These are phyloP conservation scores for Eleusine coracana DNA, from an alignment of 176 grass and related monocot species.

Conservation along the genomic window DNA sequence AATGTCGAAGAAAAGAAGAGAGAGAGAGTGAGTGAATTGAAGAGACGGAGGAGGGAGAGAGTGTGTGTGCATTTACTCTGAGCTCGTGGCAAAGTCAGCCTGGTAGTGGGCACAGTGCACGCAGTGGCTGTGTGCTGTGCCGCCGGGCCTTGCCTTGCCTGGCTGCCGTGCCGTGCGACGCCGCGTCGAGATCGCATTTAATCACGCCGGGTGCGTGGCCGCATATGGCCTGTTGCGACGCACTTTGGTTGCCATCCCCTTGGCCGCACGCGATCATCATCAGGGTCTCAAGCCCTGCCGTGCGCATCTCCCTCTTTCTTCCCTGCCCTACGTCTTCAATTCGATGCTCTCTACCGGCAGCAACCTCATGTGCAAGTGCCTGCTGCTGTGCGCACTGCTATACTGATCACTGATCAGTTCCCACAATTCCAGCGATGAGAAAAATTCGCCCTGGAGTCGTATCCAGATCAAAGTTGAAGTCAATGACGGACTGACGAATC, in stretches of 20 bases:
- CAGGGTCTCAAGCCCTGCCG: neutral
- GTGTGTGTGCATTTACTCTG: constrained; percentile 31
- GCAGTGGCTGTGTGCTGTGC: neutral
- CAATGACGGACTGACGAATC: neutral
- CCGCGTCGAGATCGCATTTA: constrained; percentile 43
- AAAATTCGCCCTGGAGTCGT: neutral
- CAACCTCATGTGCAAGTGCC: neutral
- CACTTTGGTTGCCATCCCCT: neutral
- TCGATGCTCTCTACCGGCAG: neutral
- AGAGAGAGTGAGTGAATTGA: neutral
- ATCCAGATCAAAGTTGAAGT: neutral
- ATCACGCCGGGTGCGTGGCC: constrained; percentile 36
- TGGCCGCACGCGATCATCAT: neutral
- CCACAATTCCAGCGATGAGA: neutral
- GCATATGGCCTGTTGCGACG: constrained; percentile 32
- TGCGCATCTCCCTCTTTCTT: neutral
- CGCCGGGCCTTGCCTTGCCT: neutral
- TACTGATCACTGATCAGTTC: neutral
- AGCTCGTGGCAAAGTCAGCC: constrained; percentile 56
- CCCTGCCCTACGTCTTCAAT: neutral
- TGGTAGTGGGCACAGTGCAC: constrained; percentile 38
- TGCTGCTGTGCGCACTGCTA: neutral
- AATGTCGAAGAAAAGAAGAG: neutral
- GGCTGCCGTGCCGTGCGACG: neutral
- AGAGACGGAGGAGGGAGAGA: neutral